Evolutionary conservation across 2,329 filamentous ascomycete species (phyloP), one percentile per base, ranked within the genome.

Genomic region (Alternaria arborescens): DNA sequence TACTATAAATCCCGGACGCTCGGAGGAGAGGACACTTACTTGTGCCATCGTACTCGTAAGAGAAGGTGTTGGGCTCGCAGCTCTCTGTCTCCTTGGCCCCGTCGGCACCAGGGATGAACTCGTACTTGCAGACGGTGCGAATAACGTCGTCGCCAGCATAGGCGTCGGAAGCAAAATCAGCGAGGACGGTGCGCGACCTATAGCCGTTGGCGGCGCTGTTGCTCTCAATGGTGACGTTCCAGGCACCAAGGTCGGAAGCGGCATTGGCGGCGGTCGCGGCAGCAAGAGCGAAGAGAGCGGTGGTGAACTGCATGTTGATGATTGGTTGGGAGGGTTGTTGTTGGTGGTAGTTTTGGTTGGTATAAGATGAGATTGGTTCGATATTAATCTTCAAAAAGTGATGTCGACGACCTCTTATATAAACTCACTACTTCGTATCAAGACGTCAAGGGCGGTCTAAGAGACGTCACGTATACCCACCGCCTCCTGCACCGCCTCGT

Each of bases 161-260:
- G 26, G 26, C 40, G 51, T 53, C 51, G 18, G 55, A 61, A 6
- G 58, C 60, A 50, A 61, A 67, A 36, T 54, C 48, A 5, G 62
- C 62, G 30, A 44, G 34, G 0, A 58, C 46, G 26, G 51, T 60
- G 11, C 30, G 36, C 18, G 46, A 48, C 12, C 4, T 24, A 2
- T 3, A 34, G 30, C 26, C 32, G 8, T 30, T 24, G 16, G 16
- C 38, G 40, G 8, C n/a, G 12, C 34, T 16, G 10, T 24, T 11
- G 2, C 20, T 18, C 12, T 28, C 4, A 20, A 57, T 14, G 32
- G 44, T 58, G 7, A 52, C 55, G 41, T 58, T 52, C 30, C 32
- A 58, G 8, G 26, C 14, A 22, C 55, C 55, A 5, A 28, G 11
- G 38, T 22, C 18, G 18, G 30, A 48, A 22, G 32, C 46, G 24